phyloP scores from a whole-genome alignment of 176 grass and related monocot genomes.

The Tuctoria greenei region DNA sequence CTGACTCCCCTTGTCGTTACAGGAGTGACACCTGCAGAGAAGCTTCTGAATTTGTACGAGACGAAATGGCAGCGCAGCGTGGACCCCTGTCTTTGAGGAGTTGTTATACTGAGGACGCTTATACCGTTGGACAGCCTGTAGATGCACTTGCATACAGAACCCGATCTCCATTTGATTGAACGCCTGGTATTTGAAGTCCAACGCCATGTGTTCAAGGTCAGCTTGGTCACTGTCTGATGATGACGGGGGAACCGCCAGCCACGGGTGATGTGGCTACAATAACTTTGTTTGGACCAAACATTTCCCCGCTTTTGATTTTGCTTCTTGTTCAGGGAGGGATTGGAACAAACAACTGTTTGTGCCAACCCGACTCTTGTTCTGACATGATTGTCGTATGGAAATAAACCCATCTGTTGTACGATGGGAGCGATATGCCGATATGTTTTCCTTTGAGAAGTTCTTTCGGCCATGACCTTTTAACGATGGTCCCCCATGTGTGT shows the following conservation, averaged over 20 bases:
- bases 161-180: slow-evolving; percentile 4
- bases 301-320: not conserved
- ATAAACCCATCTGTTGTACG: slow-evolving; percentile 34
- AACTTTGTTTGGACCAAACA: not conserved
- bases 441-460: not conserved
- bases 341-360: slow-evolving; percentile 55
- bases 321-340: slow-evolving; percentile 12
- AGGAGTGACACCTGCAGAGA: slow-evolving; percentile 94
- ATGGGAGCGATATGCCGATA: slow-evolving; percentile 4
- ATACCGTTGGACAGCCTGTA: not conserved
- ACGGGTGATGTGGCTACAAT: not conserved
- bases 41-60: slow-evolving; percentile 77
- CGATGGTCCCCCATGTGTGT: not conserved
- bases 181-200: not conserved
- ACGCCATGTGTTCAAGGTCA: not conserved
- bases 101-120: slow-evolving; percentile 61
- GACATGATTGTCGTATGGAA: not conserved
- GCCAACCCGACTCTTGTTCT: not conserved
- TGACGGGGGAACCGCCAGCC: not conserved
- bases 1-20: not conserved
- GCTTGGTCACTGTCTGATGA: slow-evolving; percentile 2
- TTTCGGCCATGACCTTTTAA: not conserved
- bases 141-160: slow-evolving; percentile 7
- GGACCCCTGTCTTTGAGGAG: slow-evolving; percentile 75
- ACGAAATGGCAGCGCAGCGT: slow-evolving; percentile 76